Percentiles rank a stretch among this genome's conserved stretches.
Evolutionary conservation across 352 stramenopile species (phyloP).

Genomic region (Phytophthora fragariaefolia): DNA sequence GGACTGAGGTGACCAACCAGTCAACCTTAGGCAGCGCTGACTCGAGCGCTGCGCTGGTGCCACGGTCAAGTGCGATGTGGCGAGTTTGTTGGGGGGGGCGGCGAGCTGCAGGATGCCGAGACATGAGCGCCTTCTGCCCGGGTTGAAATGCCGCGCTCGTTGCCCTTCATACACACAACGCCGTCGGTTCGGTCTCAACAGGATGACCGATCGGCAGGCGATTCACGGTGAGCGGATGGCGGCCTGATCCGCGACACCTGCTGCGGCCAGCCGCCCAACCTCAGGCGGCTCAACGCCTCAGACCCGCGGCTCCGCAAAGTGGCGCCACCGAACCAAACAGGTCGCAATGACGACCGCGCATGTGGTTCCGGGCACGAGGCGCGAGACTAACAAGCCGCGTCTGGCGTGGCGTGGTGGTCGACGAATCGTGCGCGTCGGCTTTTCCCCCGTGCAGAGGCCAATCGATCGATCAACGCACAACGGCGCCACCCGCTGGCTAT

Average conservation of each 20-base stretch:
- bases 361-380: background rate
- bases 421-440: constrained; percentile 1
- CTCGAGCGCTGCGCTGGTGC: too few relatives aligned
- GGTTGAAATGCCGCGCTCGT: constrained; percentile 21
- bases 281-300: too few relatives aligned
- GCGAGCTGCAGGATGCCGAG: constrained; percentile 7
- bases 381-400: background rate
- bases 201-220: constrained; percentile 9
- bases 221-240: constrained; percentile 10
- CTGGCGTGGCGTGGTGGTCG: background rate
- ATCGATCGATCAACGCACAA: constrained; percentile 3
- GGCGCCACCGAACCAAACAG: background rate
- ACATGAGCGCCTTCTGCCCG: constrained; percentile 23
- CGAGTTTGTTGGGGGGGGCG: constrained; percentile 13
- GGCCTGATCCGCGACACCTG: constrained; percentile 25
- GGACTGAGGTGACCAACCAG: background rate
- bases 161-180: constrained; percentile 22
- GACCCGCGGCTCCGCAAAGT: background rate
- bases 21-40: background rate
- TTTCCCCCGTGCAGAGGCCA: constrained; percentile 21
- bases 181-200: constrained; percentile 30
- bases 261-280: too few relatives aligned
- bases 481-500: constrained; percentile 26
- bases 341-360: background rate
- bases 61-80: constrained; percentile 11